phyloP scores from a whole-genome alignment of 805 yeast genomes.

The Ogataea trehaloabstinens region DNA sequence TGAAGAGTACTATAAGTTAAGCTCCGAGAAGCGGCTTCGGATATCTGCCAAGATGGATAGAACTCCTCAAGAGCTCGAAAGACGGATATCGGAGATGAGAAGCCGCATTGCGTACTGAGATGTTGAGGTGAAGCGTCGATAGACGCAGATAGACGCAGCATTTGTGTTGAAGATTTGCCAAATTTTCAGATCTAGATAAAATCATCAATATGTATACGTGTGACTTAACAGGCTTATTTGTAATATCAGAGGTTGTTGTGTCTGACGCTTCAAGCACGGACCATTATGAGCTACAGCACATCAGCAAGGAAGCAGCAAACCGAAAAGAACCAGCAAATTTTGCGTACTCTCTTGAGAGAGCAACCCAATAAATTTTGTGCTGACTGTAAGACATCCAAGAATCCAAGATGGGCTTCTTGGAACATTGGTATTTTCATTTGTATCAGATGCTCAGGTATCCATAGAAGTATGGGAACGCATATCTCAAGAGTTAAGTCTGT shows the following conservation, averaged over 20 bases:
- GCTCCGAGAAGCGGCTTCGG: slow-evolving; percentile 33
- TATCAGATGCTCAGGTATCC: slow-evolving; percentile 94
- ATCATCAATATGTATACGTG: not conserved
- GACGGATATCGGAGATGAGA: slow-evolving; percentile 51
- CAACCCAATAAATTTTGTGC: slow-evolving; percentile 79
- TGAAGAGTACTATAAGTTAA: slow-evolving; percentile 49
- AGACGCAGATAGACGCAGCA: not conserved
- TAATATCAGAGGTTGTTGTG: no score
- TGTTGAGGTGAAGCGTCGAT: not conserved
- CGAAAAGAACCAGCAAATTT: slow-evolving; percentile 64
- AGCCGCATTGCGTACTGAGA: slow-evolving; percentile 34
- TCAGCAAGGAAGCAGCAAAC: slow-evolving; percentile 20
- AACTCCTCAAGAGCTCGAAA: slow-evolving; percentile 47
- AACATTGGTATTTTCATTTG: slow-evolving; percentile 90
- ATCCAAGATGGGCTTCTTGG: slow-evolving; percentile 99
- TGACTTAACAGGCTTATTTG: not conserved
- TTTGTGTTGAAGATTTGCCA: not conserved
- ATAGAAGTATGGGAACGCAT: slow-evolving; percentile 93
- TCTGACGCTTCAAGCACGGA: not conserved
- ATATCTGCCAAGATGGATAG: slow-evolving; percentile 45
- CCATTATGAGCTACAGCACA: not conserved
- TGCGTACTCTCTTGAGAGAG: slow-evolving; percentile 74
- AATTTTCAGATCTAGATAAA: not conserved
- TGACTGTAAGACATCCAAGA: slow-evolving; percentile 84
- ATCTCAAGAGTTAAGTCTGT: slow-evolving; percentile 90